Conservation (phyloP, 2,329 filamentous ascomycete species). For the Colletotrichum sp. region DNA sequence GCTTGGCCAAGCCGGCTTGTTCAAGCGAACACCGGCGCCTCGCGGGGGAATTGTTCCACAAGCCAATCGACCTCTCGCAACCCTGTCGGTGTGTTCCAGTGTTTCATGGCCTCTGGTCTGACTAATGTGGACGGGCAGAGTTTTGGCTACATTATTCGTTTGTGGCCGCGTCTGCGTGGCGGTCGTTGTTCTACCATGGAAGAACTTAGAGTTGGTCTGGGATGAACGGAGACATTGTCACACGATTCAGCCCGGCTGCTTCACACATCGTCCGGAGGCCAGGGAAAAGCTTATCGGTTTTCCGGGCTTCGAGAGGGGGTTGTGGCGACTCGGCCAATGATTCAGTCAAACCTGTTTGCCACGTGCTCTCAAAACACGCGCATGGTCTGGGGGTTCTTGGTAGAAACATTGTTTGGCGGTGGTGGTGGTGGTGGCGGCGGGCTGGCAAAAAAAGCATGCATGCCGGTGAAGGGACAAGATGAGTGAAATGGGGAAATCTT, state of each 20-base stretch:
- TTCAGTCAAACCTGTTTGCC: background rate
- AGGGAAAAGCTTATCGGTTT: background rate
- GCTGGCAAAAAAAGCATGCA: background rate
- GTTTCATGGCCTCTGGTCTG: background rate
- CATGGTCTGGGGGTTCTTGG: background rate
- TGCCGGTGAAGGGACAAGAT: background rate
- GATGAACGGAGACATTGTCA: slow-evolving; percentile 2
- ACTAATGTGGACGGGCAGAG: background rate
- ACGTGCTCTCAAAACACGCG: background rate
- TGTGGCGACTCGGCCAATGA: background rate
- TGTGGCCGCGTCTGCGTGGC: background rate
- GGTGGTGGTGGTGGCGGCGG: background rate
- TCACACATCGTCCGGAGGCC: background rate
- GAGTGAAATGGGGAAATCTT: background rate
- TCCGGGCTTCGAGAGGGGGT: background rate
- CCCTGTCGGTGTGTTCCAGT: background rate
- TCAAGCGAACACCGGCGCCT: background rate
- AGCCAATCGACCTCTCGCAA: background rate
- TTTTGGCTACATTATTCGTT: background rate
- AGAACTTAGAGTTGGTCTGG: background rate
- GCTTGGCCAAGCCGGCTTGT: background rate
- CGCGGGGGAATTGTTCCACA: background rate
- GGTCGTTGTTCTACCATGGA: background rate
- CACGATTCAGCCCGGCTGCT: background rate
- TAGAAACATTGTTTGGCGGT: background rate